Percentiles rank a stretch among this genome's conserved stretches.
These are phyloP conservation scores for Saccharomycopsis capsularis DNA, from an alignment of 805 yeast genomes.

Conservation along the genomic window DNA sequence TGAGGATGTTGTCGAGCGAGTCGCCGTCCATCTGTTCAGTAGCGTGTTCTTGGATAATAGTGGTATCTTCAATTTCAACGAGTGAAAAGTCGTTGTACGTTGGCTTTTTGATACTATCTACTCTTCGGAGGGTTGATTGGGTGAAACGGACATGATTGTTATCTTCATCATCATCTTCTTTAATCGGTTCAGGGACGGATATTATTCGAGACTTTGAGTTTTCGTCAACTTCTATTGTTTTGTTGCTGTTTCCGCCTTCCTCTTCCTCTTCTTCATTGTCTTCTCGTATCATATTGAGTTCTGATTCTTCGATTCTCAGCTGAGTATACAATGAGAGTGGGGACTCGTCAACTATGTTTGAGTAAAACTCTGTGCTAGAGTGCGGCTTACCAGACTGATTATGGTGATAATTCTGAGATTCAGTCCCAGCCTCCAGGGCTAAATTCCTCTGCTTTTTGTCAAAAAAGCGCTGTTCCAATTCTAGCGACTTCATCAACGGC, in stretches of 20 bases:
- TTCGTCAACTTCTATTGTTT: no score
- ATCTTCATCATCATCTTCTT: slow-evolving; percentile 3
- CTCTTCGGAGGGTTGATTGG: slow-evolving; percentile 18
- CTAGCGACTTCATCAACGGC: slow-evolving; percentile 14
- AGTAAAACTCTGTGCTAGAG: no score
- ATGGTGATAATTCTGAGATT: background rate
- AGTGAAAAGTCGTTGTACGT: slow-evolving; percentile 14
- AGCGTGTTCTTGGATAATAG: slow-evolving; percentile 20
- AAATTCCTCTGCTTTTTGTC: no score
- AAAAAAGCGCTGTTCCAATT: slow-evolving; percentile 7
- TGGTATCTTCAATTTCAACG: slow-evolving; percentile 20
- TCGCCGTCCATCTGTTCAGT: slow-evolving; percentile 8
- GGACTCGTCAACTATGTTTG: no score
- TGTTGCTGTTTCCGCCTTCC: background rate
- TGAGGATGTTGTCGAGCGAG: slow-evolving; percentile 24
- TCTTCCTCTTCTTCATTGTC: slow-evolving; percentile 2
- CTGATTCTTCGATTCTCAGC: slow-evolving; percentile 1
- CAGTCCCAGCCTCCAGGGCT: slow-evolving; percentile 5
- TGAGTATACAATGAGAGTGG: background rate
- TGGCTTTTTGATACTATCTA: slow-evolving; percentile 16
- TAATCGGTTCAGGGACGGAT: background rate
- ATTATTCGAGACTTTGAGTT: no score
- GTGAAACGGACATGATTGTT: slow-evolving; percentile 12
- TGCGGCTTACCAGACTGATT: no score
- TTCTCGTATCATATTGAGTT: background rate